A percentile compares a stretch with the other conserved stretches of the same genome.
These are phyloP conservation scores for Verticillium dahliae DNA, from an alignment of 2,329 filamentous ascomycete genomes.

Conservation along the genomic window DNA sequence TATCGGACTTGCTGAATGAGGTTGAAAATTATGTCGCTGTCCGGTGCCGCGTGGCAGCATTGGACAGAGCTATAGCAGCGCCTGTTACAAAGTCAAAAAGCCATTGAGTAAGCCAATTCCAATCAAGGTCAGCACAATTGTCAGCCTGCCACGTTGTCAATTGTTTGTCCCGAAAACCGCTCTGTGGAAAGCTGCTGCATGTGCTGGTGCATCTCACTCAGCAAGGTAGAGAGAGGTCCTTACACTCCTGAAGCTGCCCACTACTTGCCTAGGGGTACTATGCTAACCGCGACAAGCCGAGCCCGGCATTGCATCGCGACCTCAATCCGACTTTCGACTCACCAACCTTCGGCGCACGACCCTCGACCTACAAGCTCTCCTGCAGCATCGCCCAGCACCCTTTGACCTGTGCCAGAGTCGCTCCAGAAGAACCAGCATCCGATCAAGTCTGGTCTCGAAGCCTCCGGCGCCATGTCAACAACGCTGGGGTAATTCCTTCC, in stretches of 20 bases:
- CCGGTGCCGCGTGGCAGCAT: not conserved
- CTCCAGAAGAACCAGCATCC: not conserved
- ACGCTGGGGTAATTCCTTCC: conserved; percentile 32
- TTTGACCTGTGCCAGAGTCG: not conserved
- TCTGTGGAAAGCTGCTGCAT: too few relatives aligned
- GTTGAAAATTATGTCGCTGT: not conserved
- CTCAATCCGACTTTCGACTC: not conserved
- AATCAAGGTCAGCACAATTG: not conserved
- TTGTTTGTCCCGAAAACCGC: not conserved
- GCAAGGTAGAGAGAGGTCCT: not conserved
- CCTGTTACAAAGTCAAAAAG: not conserved
- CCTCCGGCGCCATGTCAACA: conserved; percentile 38
- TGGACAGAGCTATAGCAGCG: not conserved
- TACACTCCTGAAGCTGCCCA: not conserved
- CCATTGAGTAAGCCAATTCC: not conserved
- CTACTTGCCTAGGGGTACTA: not conserved
- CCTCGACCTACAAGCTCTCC: not conserved
- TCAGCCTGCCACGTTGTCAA: not conserved
- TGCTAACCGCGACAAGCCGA: not conserved
- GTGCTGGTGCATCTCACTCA: not conserved
- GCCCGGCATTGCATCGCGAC: not conserved
- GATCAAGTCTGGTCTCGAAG: conserved; percentile 2
- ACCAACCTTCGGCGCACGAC: not conserved
- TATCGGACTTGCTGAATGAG: not conserved
- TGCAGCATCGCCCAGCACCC: not conserved